Evolutionary conservation across 176 grass and related monocot species (phyloP), one percentile per base, ranked within the genome.

Genomic region (Leersia perrieri): DNA sequence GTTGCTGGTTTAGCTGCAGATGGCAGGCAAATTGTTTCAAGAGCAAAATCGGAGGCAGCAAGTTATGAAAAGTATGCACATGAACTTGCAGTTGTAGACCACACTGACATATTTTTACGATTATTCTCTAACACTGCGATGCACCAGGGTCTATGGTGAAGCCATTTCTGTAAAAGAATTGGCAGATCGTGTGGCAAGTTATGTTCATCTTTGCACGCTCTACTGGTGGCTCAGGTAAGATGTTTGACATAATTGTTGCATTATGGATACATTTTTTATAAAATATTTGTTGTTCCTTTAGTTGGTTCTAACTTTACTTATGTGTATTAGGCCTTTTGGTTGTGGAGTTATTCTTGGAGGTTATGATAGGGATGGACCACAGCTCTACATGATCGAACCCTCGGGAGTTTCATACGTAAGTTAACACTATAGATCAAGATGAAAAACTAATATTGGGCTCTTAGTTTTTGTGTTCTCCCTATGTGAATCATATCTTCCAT

Each of bases 311-410:
- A 68, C 30, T 76, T 75, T 30, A 39, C 34, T 83, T 79, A 7
- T 81, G 3, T 10, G 60, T 78, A 40, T 44, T 25, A 90, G 94
- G 76, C 89, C 91, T 70, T 97, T 90, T 63, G 91, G 94, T 49
- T 94, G 82, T 55, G 91, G 89, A 58, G 84, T 97, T 83, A 90
- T 97, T 94, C 86, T 97, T 88, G 91, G 94, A 88, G 89, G 94
- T 35, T 97, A 94, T 94, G 94, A 97, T 81, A 97, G 94, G 77
- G 91, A 97, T 79, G 91, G 91, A 14, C 94, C 91, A 16, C 94
- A 94, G 66, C 85, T 97, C n/a, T 97, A 97, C 82, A 86, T 91
- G 84, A 77, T 93, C 22, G 94, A 93, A 51, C 91, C 89, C 39
- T 94, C 86, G 49, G 91, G 94, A 47, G 45, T 94, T 36, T 93